Evolutionary conservation across 2,329 filamentous ascomycete genomes (phyloP).

Genomic region (Fusarium devonianum): DNA sequence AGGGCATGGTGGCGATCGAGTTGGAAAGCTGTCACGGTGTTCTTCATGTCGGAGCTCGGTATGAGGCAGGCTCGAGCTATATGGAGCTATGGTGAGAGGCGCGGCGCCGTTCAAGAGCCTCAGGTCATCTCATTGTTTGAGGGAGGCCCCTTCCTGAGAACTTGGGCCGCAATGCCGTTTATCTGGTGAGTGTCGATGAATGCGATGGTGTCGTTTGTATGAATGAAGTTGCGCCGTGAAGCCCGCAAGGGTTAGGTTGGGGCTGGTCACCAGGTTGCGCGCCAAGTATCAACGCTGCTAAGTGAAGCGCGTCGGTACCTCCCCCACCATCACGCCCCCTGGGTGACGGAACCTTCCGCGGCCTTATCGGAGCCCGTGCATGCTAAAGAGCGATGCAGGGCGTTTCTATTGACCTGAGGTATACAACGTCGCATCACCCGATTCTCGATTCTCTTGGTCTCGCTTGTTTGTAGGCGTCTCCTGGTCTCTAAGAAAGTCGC

Average conservation of each 20-base stretch:
- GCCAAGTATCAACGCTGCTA: slow-evolving; percentile 23
- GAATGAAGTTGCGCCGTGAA: slow-evolving; percentile 24
- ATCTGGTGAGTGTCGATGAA: neutral
- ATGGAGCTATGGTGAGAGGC: slow-evolving; percentile 14
- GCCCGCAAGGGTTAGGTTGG: slow-evolving; percentile 12
- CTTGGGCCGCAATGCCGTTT: neutral
- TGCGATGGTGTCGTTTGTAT: slow-evolving; percentile 1
- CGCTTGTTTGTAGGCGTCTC: neutral
- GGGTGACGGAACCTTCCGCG: slow-evolving; percentile 28
- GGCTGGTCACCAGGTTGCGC: slow-evolving; percentile 20
- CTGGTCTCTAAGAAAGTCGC: neutral
- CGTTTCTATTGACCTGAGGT: slow-evolving; percentile 12
- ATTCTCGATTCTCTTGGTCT: neutral
- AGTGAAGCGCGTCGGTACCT: slow-evolving; percentile 26
- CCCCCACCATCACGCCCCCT: slow-evolving; percentile 25
- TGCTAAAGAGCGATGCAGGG: slow-evolving; percentile 5
- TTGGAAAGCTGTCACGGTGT: slow-evolving; percentile 30
- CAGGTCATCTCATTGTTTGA: slow-evolving; percentile 28
- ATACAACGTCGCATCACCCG: slow-evolving; percentile 14
- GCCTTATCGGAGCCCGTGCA: slow-evolving; percentile 36
- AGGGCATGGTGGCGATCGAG: slow-evolving; percentile 53
- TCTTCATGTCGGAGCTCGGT: slow-evolving; percentile 36
- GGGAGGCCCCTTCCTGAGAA: neutral
- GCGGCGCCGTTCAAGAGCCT: slow-evolving; percentile 21
- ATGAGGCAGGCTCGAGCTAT: slow-evolving; percentile 10